Evolutionary conservation across 31 red algal genomes (phyloP).

Genomic region (Bonnemaisonia californica): DNA sequence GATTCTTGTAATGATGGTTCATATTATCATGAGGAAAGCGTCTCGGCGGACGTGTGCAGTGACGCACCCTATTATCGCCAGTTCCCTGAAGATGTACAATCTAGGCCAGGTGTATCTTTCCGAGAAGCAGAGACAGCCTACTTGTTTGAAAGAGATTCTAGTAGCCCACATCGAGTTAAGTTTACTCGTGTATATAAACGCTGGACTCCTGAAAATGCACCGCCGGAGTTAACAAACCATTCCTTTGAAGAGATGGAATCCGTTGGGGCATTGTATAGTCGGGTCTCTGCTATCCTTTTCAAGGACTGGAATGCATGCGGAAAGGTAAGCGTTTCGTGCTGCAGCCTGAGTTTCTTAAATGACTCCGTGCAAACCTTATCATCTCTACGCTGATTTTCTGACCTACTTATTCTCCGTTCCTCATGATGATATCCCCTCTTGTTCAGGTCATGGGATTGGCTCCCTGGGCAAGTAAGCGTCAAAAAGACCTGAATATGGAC

Average conservation of each 20-base stretch:
- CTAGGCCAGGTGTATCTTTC: slow-evolving; percentile 33
- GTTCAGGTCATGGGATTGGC: slow-evolving; percentile 82
- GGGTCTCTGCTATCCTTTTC: slow-evolving; percentile 82
- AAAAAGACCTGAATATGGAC: neutral
- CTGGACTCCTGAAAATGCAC: slow-evolving; percentile 76
- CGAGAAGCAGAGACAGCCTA: slow-evolving; percentile 79
- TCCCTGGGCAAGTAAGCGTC: slow-evolving; percentile 38
- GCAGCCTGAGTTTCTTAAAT: too few species aligned
- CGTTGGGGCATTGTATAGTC: slow-evolving; percentile 87
- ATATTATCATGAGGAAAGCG: slow-evolving; percentile 19
- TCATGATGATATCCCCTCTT: slow-evolving; percentile 1
- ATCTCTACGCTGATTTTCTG: too few species aligned
- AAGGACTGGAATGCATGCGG: slow-evolving; percentile 95
- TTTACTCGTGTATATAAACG: slow-evolving; percentile 74
- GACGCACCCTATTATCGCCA: slow-evolving; percentile 37
- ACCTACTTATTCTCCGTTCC: neutral
- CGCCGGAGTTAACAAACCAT: slow-evolving; percentile 83
- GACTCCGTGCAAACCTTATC: too few species aligned
- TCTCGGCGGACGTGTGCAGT: slow-evolving; percentile 1
- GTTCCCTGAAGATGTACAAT: slow-evolving; percentile 56
- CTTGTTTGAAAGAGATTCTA: slow-evolving; percentile 30
- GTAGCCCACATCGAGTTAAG: slow-evolving; percentile 4
- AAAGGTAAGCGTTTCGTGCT: slow-evolving; percentile 58
- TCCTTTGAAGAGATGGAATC: slow-evolving; percentile 94
- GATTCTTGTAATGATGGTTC: neutral